phyloP scores from a whole-genome alignment of 768 basidiomycete species.

The Rhizopogon sp. region DNA sequence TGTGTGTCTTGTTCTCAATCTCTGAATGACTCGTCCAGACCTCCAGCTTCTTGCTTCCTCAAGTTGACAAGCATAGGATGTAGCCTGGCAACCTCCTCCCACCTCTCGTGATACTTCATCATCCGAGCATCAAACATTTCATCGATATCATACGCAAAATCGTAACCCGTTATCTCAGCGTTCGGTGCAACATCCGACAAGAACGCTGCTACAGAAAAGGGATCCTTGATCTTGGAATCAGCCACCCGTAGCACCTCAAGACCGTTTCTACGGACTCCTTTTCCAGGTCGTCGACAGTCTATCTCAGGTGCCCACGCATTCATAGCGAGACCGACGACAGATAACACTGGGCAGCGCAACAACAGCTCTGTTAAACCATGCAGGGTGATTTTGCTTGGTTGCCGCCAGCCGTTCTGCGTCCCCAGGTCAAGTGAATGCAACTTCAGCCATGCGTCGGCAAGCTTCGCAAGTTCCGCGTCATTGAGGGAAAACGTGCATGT shows the following conservation, averaged over 20 bases:
- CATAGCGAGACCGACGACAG: neutral
- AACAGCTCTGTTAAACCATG: slow-evolving; percentile 18
- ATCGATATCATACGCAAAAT: neutral
- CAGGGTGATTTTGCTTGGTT: slow-evolving; percentile 22
- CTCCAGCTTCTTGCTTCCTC: neutral
- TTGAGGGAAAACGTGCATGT: slow-evolving; percentile 1
- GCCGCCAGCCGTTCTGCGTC: slow-evolving; percentile 18
- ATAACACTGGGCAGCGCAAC: slow-evolving; percentile 13
- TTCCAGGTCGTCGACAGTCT: neutral
- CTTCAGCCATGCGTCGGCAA: neutral
- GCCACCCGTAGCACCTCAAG: neutral
- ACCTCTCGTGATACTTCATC: neutral
- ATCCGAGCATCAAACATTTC: neutral
- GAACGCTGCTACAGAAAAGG: neutral
- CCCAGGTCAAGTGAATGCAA: neutral
- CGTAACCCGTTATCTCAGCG: neutral
- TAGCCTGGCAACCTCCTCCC: neutral
- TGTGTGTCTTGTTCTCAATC: no score
- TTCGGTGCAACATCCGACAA: neutral
- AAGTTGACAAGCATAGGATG: neutral
- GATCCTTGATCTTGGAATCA: neutral
- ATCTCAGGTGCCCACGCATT: neutral
- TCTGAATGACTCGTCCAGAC: neutral
- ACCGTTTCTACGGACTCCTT: neutral
- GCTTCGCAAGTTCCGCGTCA: neutral